Conservation (phyloP, 768 basidiomycete species). For the Leccinum subtestaceum region DNA sequence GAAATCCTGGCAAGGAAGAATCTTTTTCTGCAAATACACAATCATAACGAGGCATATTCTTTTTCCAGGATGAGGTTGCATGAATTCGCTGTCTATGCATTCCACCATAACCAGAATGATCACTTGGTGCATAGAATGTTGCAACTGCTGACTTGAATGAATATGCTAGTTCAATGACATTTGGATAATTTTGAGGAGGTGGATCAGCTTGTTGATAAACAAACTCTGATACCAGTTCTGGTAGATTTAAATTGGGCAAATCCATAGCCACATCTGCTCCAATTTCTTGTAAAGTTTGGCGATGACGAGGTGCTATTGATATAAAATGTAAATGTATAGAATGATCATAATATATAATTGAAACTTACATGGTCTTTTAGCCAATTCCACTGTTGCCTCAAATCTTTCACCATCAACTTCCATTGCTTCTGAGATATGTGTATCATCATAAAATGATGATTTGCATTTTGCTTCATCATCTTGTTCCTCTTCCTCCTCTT, state of each 20-base stretch:
- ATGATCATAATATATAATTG: background rate
- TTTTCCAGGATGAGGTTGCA: background rate
- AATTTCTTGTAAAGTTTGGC: background rate
- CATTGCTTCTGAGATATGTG: background rate
- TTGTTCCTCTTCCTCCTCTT: background rate
- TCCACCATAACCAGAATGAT: background rate
- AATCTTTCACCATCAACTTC: background rate
- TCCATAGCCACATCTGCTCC: background rate
- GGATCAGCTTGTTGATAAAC: background rate
- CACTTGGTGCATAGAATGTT: background rate
- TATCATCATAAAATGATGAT: background rate
- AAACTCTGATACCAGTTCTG: background rate
- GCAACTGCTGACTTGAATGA: background rate
- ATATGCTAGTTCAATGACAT: background rate
- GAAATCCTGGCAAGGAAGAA: background rate
- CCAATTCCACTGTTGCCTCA: background rate
- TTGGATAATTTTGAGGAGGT: background rate
- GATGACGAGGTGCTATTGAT: background rate
- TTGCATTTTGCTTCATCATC: background rate
- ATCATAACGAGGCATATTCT: background rate
- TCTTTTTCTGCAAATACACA: background rate
- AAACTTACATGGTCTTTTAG: background rate
- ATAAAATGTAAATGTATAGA: background rate
- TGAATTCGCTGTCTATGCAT: background rate
- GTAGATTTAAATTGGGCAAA: background rate